Base-by-base conservation (phyloP, 306 rosid species). In the Canavalia gladiata region DNA sequence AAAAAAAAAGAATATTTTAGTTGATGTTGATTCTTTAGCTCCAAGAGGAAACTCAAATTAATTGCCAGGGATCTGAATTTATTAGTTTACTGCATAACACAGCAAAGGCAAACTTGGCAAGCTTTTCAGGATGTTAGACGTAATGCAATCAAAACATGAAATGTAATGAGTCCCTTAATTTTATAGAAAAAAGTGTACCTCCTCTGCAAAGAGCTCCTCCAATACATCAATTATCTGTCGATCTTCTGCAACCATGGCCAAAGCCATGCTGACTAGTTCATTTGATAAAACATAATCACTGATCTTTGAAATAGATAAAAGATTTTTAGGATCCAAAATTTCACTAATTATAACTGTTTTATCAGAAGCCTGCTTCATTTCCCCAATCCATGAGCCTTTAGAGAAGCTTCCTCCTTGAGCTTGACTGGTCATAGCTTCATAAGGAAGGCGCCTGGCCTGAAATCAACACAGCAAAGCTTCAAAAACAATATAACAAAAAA, bases 231-330 rank as follows among this genome's bases (percentile, higher is more conserved):
- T 92, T 88, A 92, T 94, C 76, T 94, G 98, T n/a, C 87, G 90
- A 88, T 94, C 98, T 87, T 94, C 97, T 9, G 95, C 87, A 73
- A 94, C 97, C 98, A 94, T 94, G 65, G 98, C 98, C 71, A 94
- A 82, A 77, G 98, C 98, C 98, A 94, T 94, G 91, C 98, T 94
- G 82, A 94, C 97, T 30, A 94, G 98, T 81, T 92, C 95, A 81
- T 94, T 94, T 37, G 98, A 94, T 81, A 94, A 83, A 84, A 94
- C 97, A 84, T 94, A 94, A 83, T 94, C 94, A 45, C 98, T 94
- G 83, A 94, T 94, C 87, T 86, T 92, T 67, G 98, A 94, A 97
- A 94, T 86, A 58, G 97, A 88, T 75, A 94, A 77, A 49, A 94
- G 87, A 82, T 94, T 94, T 86, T 94, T 94, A 18, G 95, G 98